Base-by-base conservation (phyloP, 495 filamentous ascomycete species). In the Penicillium samsonianum region DNA sequence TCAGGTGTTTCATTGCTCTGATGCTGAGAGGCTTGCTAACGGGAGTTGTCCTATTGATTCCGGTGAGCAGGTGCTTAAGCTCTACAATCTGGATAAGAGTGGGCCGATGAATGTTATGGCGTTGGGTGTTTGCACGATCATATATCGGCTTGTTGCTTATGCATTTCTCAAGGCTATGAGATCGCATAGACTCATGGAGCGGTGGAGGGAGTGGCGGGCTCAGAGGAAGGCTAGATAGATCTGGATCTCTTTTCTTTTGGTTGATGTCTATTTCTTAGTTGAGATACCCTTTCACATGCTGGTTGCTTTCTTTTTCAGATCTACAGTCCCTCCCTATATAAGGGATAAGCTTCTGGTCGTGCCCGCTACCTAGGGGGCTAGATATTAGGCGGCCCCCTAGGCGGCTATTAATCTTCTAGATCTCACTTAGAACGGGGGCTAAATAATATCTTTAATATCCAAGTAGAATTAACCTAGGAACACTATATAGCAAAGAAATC, bases 101-200 rank as follows among this genome's bases (percentile, higher is more conserved):
- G 75, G 80, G 1, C 69, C 71, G 12, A 68, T 84, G 58, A 85
- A 89, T 62, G 53, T 90, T 7, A 70, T 85, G 62, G 83, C 80
- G 7, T 55, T 91, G 50, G 85, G 79, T 0, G 74, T 85, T 2
- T 80, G 77, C 35, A 78, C 83, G 14, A 70, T 90, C 9, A 76
- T 80, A 31, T 91, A 91, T 73, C 76, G 87, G 45, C 5, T 85
- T 8, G 55, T 89, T 22, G 87, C 88, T 7, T 90, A 85, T 72
- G 65, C 71, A 2, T 65, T 90, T 19, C 63, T 90, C 52, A 81
- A 83, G 61, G 62, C 73, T 31, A 79, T 71, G 66, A 74, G 61
- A 30, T 67, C 67, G 12, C 53, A 70, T 49, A 46, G 60, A 4
- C 17, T 61, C 45, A 64, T 65, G 60, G 69, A 67, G 30, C 52